Base-by-base conservation (phyloP, 805 yeast genomes). In the Clavispora fructus region DNA sequence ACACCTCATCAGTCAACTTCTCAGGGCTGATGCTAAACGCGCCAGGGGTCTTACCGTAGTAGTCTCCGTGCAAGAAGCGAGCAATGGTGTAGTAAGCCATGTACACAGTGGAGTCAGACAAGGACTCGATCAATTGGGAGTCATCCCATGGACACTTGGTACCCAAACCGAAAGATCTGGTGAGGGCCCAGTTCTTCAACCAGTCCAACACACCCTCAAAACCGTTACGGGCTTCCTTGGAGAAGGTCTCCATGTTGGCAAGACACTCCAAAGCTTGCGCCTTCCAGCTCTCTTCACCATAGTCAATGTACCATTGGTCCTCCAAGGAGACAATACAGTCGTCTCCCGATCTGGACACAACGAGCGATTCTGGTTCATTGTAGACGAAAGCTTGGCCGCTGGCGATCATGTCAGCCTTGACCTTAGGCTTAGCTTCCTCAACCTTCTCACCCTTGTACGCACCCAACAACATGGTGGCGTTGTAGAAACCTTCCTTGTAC, bases 121-220 rank as follows among this genome's bases (percentile, higher is more conserved):
- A 77, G 17, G 97, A 89, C 73, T 94, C 99, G 47, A 94, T 92
- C 60, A 94, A 79, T 62, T 86, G 91, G 64, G 84, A 83, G 55
- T 86, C 85, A 73, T 94, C 99, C 99, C 99, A 94, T 48, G 99
- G 99, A 55, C 94, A 80, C 63, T 74, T 83, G 47, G 97, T 83
- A 65, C 99, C 99, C 56, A 94, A 77, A 65, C 99, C 99, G 59
- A 88, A 94, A 46, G 95, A 84, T 76, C 99, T 87, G 48, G 96
- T 88, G 49, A 94, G 88, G 43, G 99, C 98, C 99, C 99, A 94
- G 75, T 90, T 91, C 73, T 85, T 87, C 61, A 94, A 80, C 99
- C 99, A 94, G 56, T 85, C 95, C 60, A 94, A 76, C 48, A 87
- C 96, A 67, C 90, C 91, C 69, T 90, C 96, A 59, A 94, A 92